Percentiles rank a stretch among this genome's conserved stretches.
Conservation (phyloP, 108 stramenopile species). For the Skeletonema grethae region DNA sequence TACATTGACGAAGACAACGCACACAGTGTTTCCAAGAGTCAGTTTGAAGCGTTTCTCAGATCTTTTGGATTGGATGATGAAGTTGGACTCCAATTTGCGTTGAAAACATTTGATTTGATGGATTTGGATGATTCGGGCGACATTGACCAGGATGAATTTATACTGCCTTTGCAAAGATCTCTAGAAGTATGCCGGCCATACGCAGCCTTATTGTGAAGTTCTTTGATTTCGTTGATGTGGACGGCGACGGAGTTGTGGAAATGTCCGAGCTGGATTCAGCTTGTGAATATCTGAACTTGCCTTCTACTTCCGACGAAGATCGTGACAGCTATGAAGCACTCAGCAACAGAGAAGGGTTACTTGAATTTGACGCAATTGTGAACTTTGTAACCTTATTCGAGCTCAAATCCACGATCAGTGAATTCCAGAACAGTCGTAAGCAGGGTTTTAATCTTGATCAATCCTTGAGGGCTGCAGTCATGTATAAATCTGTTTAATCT, state of each 20-base stretch:
- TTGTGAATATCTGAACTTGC: conserved; percentile 35
- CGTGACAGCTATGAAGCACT: conserved; percentile 4
- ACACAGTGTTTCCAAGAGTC: background rate
- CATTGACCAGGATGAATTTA: conserved; percentile 25
- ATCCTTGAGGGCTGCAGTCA: background rate
- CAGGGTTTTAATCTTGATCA: background rate
- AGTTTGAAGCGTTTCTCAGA: conserved; percentile 8
- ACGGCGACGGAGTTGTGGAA: conserved; percentile 20
- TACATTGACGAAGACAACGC: conserved; percentile 1
- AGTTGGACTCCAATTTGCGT: conserved; percentile 22
- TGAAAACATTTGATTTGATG: conserved; percentile 8
- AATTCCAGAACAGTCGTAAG: conserved; percentile 9
- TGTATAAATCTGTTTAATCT: background rate
- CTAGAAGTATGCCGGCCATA: conserved; percentile 2
- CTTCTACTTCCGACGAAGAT: conserved; percentile 11
- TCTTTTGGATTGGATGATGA: conserved; percentile 17
- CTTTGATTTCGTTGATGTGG: conserved; percentile 41
- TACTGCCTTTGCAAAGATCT: conserved; percentile 21
- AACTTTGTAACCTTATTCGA: conserved; percentile 31
- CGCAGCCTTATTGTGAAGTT: conserved; percentile 27
- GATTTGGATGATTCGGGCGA: conserved; percentile 22
- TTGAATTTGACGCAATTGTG: conserved; percentile 20
- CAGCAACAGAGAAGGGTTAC: conserved; percentile 12
- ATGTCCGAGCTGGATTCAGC: conserved; percentile 34
- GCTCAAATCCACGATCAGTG: conserved; percentile 25